Conservation (phyloP, 140 eudicot genomes). For the Cichorium intybus region DNA sequence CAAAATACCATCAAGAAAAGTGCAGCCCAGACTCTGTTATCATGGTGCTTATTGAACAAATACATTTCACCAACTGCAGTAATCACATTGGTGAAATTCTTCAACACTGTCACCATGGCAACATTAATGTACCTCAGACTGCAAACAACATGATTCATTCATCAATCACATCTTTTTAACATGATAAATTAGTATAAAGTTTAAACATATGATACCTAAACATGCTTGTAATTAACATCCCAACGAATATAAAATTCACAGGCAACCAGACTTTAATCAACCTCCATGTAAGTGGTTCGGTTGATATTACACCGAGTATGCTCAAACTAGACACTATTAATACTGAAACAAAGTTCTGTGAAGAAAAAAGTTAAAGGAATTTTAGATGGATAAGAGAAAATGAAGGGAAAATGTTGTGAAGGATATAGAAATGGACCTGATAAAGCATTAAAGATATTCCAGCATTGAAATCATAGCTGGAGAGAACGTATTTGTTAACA, state of each 20-base stretch:
- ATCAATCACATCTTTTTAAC: conserved; percentile 7
- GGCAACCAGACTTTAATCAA: conserved; percentile 94
- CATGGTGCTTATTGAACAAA: conserved; percentile 84
- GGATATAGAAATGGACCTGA: conserved; percentile 54
- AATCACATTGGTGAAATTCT: conserved; percentile 93
- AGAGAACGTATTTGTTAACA: conserved; percentile 88
- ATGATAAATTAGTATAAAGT: neutral
- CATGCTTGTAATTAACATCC: conserved; percentile 98
- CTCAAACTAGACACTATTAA: conserved; percentile 69
- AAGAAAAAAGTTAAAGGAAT: conserved; percentile 7
- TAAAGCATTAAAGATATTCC: conserved; percentile 96
- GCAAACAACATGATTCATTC: conserved; percentile 35
- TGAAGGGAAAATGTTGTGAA: neutral
- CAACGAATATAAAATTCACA: conserved; percentile 89
- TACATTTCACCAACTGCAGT: conserved; percentile 99
- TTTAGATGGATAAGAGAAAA: conserved; percentile 18
- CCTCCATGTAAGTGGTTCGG: conserved; percentile 93
- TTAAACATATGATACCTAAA: conserved; percentile 60
- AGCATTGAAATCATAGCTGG: conserved; percentile 92
- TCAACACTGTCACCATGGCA: conserved; percentile 96
- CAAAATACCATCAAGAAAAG: conserved; percentile 84
- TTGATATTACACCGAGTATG: conserved; percentile 65
- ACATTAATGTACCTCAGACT: conserved; percentile 90
- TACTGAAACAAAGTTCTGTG: conserved; percentile 92
- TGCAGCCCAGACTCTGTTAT: conserved; percentile 94